Evolutionary conservation across 2,329 filamentous ascomycete species (phyloP).

Genomic region (Diaporthe sp.): DNA sequence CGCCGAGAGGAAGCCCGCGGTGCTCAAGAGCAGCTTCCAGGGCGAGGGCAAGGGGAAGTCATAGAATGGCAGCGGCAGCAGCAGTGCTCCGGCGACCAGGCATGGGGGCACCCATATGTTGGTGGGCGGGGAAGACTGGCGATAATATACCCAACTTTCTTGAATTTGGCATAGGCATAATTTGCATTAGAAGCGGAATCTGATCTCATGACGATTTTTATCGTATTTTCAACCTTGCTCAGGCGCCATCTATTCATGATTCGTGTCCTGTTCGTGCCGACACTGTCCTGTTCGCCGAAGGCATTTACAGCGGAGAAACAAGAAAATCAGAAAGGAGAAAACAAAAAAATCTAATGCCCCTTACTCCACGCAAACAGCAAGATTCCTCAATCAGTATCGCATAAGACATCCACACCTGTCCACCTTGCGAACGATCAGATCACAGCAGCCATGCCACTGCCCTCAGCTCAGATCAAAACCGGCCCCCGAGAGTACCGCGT

Average conservation of each 20-base stretch:
- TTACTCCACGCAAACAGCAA: background rate
- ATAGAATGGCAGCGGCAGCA: background rate
- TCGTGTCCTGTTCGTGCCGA: slow-evolving; percentile 1
- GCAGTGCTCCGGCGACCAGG: no score
- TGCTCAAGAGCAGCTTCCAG: slow-evolving; percentile 65
- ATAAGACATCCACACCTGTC: background rate
- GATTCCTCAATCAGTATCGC: background rate
- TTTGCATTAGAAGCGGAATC: slow-evolving; percentile 21
- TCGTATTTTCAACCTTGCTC: background rate
- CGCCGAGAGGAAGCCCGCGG: slow-evolving; percentile 77
- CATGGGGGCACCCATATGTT: background rate
- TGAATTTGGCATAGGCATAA: slow-evolving; percentile 5
- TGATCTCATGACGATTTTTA: background rate
- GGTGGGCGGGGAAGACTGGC: background rate
- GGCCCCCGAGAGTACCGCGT: slow-evolving; percentile 89
- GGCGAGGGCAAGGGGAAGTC: slow-evolving; percentile 12
- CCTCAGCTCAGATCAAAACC: slow-evolving; percentile 85
- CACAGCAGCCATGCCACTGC: background rate
- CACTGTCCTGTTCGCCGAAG: background rate
- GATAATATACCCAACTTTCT: background rate
- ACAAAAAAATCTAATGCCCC: background rate
- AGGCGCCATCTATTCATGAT: background rate
- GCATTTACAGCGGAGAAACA: background rate
- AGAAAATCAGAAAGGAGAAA: background rate
- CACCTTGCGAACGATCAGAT: no score